These are phyloP conservation scores for Collybia sp. DNA, from an alignment of 768 basidiomycete species.

Conservation along the genomic window DNA sequence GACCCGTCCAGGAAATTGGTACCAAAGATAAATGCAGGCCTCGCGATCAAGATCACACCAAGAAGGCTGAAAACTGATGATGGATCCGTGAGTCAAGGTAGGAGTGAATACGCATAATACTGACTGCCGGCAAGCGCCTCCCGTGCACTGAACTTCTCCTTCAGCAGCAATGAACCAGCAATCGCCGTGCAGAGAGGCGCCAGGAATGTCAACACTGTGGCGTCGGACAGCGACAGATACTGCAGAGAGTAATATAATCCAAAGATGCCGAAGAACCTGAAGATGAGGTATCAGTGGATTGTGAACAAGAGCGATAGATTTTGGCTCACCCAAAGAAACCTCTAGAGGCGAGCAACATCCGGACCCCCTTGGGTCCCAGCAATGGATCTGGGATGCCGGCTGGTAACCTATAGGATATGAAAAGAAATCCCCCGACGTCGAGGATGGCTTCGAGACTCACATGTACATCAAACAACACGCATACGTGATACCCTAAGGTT, in stretches of 20 bases:
- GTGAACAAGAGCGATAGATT: background rate
- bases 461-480: conserved; percentile 53
- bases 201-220: conserved; percentile 69
- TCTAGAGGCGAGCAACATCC: conserved; percentile 37
- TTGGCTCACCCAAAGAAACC: conserved; percentile 26
- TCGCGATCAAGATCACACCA: conserved; percentile 79
- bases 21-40: conserved; percentile 74
- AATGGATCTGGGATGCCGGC: conserved; percentile 34
- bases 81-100: background rate
- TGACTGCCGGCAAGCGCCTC: too few species aligned
- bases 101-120: background rate
- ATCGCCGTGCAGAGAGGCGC: conserved; percentile 58
- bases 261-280: conserved; percentile 46
- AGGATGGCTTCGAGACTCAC: conserved; percentile 17
- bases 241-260: conserved; percentile 56
- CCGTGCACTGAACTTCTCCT: conserved; percentile 33
- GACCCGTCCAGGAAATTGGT: conserved; percentile 6
- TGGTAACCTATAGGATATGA: conserved; percentile 26
- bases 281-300: background rate
- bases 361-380: conserved; percentile 49
- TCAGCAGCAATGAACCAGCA: conserved; percentile 51
- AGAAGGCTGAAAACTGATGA: conserved; percentile 54
- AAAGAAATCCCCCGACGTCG: background rate
- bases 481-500: conserved; percentile 8
- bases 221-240: conserved; percentile 71